Conservation (phyloP, 495 filamentous ascomycete genomes). For the Cryomyces minteri region DNA sequence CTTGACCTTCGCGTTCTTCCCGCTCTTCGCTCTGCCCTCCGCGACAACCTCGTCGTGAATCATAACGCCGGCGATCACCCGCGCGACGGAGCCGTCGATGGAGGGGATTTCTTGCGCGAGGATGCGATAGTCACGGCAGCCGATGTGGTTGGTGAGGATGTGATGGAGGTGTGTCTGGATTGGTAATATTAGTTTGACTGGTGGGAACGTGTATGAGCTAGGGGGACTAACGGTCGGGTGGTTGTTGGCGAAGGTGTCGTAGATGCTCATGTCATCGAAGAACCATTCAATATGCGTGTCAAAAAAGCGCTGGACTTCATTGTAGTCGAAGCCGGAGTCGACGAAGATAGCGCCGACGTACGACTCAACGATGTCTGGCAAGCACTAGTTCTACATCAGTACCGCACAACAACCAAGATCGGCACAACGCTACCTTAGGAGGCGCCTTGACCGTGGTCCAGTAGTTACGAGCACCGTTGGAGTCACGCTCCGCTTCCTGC, state of each 20-base stretch:
- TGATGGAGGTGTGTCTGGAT: conserved; percentile 34
- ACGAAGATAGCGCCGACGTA: conserved; percentile 86
- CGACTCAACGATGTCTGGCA: conserved; percentile 79
- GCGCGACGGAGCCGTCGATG: conserved; percentile 24
- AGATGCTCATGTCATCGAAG: conserved; percentile 77
- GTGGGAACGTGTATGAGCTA: background rate
- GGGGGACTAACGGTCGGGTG: conserved; percentile 48
- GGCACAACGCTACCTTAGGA: conserved; percentile 39
- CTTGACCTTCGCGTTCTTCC: conserved; percentile 52
- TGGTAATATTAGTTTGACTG: conserved; percentile 8
- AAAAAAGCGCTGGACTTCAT: conserved; percentile 60
- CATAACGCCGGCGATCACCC: conserved; percentile 53
- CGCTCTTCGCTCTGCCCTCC: conserved; percentile 39
- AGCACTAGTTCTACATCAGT: conserved; percentile 20
- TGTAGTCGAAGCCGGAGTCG: conserved; percentile 69
- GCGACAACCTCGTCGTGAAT: conserved; percentile 54
- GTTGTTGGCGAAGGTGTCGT: conserved; percentile 75
- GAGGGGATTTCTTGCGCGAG: conserved; percentile 30
- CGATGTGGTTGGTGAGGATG: conserved; percentile 29
- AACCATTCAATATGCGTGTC: conserved; percentile 47
- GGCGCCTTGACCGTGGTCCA: conserved; percentile 55
- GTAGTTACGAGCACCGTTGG: conserved; percentile 48
- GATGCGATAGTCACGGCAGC: conserved; percentile 35
- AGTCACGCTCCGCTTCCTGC: conserved; percentile 31
- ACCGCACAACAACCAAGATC: background rate